phyloP scores from a whole-genome alignment of 75 land plant species.

The Pseudotsuga menziesii region DNA sequence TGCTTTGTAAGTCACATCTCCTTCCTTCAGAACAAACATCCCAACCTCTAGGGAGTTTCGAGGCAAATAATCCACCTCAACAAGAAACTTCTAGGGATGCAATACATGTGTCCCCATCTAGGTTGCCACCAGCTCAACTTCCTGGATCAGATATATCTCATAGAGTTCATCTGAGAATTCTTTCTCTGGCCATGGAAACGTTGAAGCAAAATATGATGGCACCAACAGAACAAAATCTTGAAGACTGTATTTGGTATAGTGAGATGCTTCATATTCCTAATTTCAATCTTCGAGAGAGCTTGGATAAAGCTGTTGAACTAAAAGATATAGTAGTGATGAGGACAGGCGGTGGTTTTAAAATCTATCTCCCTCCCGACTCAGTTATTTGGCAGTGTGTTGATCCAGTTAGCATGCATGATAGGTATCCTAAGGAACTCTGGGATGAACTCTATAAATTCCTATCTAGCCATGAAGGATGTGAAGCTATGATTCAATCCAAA shows the following conservation, averaged over 20 bases:
- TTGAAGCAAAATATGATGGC: constrained; percentile 45
- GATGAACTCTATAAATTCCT: constrained; percentile 37
- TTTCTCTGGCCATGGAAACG: constrained; percentile 46
- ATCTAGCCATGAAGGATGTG: constrained; percentile 29
- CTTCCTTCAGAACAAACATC: background rate
- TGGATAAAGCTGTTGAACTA: constrained; percentile 42
- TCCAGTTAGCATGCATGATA: constrained; percentile 29
- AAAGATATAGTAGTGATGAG: constrained; percentile 34
- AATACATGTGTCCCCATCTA: constrained; percentile 6
- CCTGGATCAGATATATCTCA: constrained; percentile 11
- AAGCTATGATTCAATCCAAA: constrained; percentile 36
- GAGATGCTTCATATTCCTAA: constrained; percentile 27
- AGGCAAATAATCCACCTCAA: background rate
- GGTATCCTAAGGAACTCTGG: constrained; percentile 41
- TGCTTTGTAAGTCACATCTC: constrained; percentile 3
- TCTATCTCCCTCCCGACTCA: constrained; percentile 39
- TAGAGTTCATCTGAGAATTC: constrained; percentile 27
- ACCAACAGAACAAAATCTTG: constrained; percentile 52
- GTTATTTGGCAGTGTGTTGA: constrained; percentile 61
- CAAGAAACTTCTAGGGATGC: background rate
- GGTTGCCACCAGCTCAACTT: constrained; percentile 16
- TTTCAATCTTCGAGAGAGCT: constrained; percentile 37
- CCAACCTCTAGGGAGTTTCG: background rate
- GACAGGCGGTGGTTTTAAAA: constrained; percentile 19
- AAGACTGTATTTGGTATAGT: constrained; percentile 54